phyloP scores from a whole-genome alignment of 306 rosid species.

The Begonia fuchsioides region DNA sequence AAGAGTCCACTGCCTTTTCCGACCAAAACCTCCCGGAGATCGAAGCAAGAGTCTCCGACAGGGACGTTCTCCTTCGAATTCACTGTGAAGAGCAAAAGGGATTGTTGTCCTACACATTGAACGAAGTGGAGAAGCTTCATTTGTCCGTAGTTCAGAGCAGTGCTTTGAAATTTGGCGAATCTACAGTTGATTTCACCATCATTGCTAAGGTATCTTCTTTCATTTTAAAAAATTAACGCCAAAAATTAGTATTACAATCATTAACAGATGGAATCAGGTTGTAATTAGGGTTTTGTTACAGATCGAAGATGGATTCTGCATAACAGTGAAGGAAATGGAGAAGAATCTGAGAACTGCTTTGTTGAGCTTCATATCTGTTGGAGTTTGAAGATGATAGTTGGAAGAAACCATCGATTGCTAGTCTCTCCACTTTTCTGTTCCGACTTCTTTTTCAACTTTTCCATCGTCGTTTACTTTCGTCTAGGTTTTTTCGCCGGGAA shows the following conservation, averaged over 20 bases:
- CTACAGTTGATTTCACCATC: slow-evolving; percentile 68
- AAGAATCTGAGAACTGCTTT: slow-evolving; percentile 46
- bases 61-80: slow-evolving; percentile 62
- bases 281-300: slow-evolving; percentile 23
- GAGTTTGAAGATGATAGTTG: no score
- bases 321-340: slow-evolving; percentile 60
- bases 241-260: background rate
- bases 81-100: slow-evolving; percentile 78
- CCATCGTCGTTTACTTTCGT: no score
- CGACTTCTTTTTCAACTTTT: no score
- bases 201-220: slow-evolving; percentile 51
- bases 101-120: slow-evolving; percentile 36
- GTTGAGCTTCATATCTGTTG: no score
- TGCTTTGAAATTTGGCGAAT: slow-evolving; percentile 61
- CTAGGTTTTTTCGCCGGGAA: no score
- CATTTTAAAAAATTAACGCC: background rate
- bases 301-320: slow-evolving; percentile 60
- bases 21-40: slow-evolving; percentile 53
- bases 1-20: slow-evolving; percentile 1
- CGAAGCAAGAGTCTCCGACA: slow-evolving; percentile 72
- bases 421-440: no score
- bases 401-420: no score
- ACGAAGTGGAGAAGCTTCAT: slow-evolving; percentile 60
- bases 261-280: no score
- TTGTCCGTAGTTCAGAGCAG: slow-evolving; percentile 51